These are phyloP conservation scores for Colletotrichum plurivorum DNA, from an alignment of 2,329 filamentous ascomycete genomes.

Conservation along the genomic window DNA sequence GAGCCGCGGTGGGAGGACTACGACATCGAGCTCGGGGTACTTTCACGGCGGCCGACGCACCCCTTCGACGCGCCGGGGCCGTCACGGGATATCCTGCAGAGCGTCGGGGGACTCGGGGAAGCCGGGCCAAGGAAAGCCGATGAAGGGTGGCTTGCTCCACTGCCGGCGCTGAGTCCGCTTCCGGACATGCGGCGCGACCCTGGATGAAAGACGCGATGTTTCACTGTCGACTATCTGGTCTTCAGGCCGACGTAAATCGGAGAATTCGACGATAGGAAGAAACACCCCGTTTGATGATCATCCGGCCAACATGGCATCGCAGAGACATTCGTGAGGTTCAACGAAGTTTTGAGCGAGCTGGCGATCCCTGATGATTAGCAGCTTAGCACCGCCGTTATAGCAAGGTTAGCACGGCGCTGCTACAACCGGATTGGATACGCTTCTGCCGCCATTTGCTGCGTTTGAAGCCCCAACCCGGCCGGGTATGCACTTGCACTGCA, in stretches of 20 bases:
- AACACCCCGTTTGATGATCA: background rate
- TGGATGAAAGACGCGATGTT: background rate
- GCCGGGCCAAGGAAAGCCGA: no score
- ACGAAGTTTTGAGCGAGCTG: no score
- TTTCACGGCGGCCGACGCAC: slow-evolving; percentile 7
- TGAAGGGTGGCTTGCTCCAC: background rate
- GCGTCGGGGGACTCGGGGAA: no score
- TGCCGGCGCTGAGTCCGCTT: slow-evolving; percentile 9
- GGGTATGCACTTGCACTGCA: no score
- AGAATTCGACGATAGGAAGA: background rate
- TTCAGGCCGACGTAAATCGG: background rate
- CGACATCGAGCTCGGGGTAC: slow-evolving; percentile 25
- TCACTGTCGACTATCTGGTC: background rate
- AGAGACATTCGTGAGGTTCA: no score
- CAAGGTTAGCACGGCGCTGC: no score
- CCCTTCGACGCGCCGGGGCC: background rate
- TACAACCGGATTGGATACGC: no score
- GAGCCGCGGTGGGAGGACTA: slow-evolving; percentile 26
- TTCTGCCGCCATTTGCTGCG: no score
- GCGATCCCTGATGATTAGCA: no score
- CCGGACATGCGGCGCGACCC: slow-evolving; percentile 18
- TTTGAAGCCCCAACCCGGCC: no score
- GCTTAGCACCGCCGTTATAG: no score
- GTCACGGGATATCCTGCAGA: slow-evolving; percentile 2
- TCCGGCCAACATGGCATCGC: no score